Percentiles rank a stretch among this genome's conserved stretches.
Evolutionary conservation across 106 monocot species (phyloP).

Genomic region (Platanthera zijinensis): DNA sequence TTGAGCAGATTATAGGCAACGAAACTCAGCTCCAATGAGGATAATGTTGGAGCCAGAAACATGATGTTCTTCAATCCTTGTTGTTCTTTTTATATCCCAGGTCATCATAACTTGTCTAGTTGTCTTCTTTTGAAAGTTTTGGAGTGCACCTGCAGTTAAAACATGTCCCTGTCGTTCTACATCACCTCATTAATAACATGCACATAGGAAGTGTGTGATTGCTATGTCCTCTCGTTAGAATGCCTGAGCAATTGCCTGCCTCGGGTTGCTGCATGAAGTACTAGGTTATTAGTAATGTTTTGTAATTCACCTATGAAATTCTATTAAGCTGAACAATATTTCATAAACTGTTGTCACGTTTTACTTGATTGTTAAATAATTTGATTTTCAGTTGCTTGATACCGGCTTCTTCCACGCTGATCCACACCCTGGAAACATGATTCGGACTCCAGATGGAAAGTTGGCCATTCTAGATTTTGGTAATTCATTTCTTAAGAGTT

Average conservation of each 20-base stretch:
- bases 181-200: background rate
- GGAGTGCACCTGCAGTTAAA: background rate
- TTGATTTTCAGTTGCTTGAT: constrained; percentile 74
- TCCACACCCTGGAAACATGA: constrained; percentile 99
- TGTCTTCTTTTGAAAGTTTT: too few species aligned
- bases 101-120: too few species aligned
- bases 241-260: background rate
- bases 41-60: too few species aligned
- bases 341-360: background rate
- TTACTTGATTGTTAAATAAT: constrained; percentile 8
- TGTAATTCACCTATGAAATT: background rate
- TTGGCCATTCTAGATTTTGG: constrained; percentile 97
- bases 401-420: constrained; percentile 99
- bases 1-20: too few species aligned
- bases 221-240: background rate
- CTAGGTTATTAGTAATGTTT: background rate
- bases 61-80: too few species aligned
- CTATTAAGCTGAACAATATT: background rate
- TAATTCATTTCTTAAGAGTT: constrained; percentile 24
- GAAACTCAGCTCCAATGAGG: too few species aligned
- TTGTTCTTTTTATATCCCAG: too few species aligned
- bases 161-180: background rate
- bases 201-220: background rate
- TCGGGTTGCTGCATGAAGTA: background rate
- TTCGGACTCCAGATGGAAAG: constrained; percentile 98